Percentiles rank a stretch among this genome's conserved stretches.
phyloP scores from a whole-genome alignment of 2,329 filamentous ascomycete species.

The Aureobasidium pullulans region DNA sequence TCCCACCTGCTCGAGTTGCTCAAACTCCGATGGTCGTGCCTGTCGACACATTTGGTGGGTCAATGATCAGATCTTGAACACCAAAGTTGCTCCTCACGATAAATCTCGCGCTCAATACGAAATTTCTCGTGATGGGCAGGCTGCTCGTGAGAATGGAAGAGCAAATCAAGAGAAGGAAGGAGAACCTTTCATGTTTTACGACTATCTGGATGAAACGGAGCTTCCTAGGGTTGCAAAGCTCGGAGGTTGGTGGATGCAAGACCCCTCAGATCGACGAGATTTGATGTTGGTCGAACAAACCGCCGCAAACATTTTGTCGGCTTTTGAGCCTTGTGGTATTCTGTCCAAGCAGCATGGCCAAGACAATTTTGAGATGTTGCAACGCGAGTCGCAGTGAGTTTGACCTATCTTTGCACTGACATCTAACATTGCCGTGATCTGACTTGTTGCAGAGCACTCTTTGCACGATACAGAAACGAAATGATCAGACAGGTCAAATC shows the following conservation, averaged over 20 bases:
- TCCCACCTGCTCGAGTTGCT: background rate
- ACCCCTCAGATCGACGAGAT: background rate
- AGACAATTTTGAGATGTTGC: background rate
- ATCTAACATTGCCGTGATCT: background rate
- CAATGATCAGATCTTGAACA: background rate
- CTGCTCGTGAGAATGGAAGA: background rate
- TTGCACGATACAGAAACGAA: background rate
- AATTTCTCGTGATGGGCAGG: background rate
- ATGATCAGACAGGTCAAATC: constrained; percentile 1
- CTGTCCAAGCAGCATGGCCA: background rate
- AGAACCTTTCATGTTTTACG: background rate
- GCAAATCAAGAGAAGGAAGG: background rate
- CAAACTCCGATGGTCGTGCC: background rate
- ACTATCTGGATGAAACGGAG: background rate
- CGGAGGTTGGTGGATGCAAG: constrained; percentile 1
- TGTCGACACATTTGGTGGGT: constrained; percentile 8
- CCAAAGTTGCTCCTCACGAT: background rate
- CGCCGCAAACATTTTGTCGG: background rate
- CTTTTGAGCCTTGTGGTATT: background rate
- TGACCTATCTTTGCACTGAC: background rate
- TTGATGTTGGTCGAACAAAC: background rate
- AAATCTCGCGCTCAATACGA: background rate
- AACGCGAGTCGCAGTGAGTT: constrained; percentile 3
- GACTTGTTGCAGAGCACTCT: background rate
- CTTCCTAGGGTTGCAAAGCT: background rate